Base-by-base conservation (phyloP, 1,139 yeast species). In the Wickerhamiella pararugosa region DNA sequence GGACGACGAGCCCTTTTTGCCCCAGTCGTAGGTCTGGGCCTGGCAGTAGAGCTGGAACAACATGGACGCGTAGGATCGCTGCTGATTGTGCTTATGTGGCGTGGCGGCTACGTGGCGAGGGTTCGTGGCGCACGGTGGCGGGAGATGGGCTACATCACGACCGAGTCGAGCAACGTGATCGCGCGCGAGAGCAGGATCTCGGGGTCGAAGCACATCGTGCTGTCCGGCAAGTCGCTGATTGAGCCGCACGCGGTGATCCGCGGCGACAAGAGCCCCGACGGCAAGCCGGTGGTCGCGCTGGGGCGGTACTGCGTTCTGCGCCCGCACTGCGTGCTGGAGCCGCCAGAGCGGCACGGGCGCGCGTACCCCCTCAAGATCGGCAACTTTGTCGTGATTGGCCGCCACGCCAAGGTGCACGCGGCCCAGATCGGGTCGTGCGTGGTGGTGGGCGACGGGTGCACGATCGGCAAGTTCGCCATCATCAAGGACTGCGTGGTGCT, bases 1-100 rank as follows among this genome's bases (percentile, higher is more conserved):
- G 28, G 94, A 82, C 7, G 73, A 53, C 5, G 77, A 69, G 33
- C 98, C 97, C 43, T 82, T 60, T 58, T 87, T 87, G 44, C 65
- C 65, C 65, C 65, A 61, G 49, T 61, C 73, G 51, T 69, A 69
- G 44, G 67, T 64, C 53, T 69, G 72, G 45, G 58, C 64, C 31
- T 63, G 65, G 47, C 66, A 61, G 34, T 54, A 50, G 28, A 62
- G 50, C 45, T 59, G 61, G 39, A 59, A 56, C 29, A 62, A 45
- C 49, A 49, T 36, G 15, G 8, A 26, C 7, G 37, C n/a, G 29
- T 7, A 10, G n/a, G 30, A 29, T 25, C n/a, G 9, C 31, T 36
- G 33, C 25, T 7, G 9, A 9, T 11, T 21, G 21, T 36, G 25
- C n/a, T 6, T 9, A 29, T 29, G 31, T n/a, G 31, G 31, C 31